Evolutionary conservation across 805 yeast genomes (phyloP), one percentile per base, ranked within the genome.

Genomic region (Pichia cephalocereana): DNA sequence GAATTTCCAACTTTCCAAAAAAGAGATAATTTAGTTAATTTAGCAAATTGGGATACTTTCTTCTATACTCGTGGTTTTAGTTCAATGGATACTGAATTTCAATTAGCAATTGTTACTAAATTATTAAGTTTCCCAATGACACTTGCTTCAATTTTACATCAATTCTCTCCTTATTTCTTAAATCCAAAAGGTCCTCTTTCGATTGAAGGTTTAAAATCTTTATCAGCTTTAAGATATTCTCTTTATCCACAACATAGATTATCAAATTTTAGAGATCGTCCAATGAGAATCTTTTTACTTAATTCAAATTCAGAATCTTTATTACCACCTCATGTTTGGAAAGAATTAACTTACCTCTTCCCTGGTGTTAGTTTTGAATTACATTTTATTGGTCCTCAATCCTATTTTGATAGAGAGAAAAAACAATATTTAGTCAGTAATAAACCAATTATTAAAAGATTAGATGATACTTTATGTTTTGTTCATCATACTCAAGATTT

Each of bases 41-140:
- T 88, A 62, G 72, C 81, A 44, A 82, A 77, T 64, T 93, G 99
- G 99, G 98, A 93, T 66, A 72, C 93, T 10, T 91, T 80, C 60
- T 83, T 93, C 62, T 93, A 91, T 66, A 91, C 98, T 0, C 77
- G 99, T 64, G 84, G 84, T 57, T 93, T 87, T 64, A 83, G 81
- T 58, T 91, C 97, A 6, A 91, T 93, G 98, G 96, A 93, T 66
- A 86, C 96, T 6, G 96, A 90, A 66, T 91, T 87, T 70, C 95
- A 91, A 66, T 71, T 91, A 61, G 98, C 98, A 1, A 95, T 95
- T 5, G 90, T 89, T 34, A 88, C 98, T 18, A 93, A 93, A 64
- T 86, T 91, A 77, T 76, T 93, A 62, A 86, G 95, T 46, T 93
- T 88, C 66, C 99, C 99, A 41, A 68, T 87, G 51, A 89, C 99